phyloP scores from a whole-genome alignment of 1,284 basidiomycete species.

The Cryptococcus floricola region DNA sequence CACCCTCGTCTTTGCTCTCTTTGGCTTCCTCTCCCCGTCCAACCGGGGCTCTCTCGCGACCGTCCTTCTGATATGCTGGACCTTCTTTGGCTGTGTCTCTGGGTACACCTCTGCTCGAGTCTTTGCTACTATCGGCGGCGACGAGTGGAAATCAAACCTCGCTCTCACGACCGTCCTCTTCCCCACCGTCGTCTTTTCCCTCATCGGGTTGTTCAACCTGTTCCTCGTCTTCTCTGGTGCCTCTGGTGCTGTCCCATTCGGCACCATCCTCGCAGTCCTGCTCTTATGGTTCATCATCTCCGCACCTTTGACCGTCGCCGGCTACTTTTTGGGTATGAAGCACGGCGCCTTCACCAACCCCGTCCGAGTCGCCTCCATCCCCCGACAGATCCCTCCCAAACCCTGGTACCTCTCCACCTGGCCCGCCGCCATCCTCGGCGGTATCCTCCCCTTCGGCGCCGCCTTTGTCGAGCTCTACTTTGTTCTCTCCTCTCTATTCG shows the following conservation, averaged over 20 bases:
- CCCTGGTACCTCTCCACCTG: constrained; percentile 78
- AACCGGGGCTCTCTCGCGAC: constrained; percentile 93
- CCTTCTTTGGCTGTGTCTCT: constrained; percentile 84
- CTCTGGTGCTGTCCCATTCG: constrained; percentile 94
- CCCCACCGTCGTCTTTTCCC: constrained; percentile 74
- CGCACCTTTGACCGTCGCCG: constrained; percentile 62
- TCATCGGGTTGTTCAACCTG: constrained; percentile 81
- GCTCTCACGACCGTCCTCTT: constrained; percentile 83
- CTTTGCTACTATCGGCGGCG: constrained; percentile 78
- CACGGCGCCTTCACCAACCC: constrained; percentile 75
- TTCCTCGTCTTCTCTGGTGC: constrained; percentile 80
- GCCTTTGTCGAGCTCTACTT: constrained; percentile 96
- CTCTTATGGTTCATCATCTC: constrained; percentile 95
- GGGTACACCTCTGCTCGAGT: constrained; percentile 85
- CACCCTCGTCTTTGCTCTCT: constrained; percentile 89
- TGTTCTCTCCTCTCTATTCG: constrained; percentile 87
- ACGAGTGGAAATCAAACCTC: constrained; percentile 73
- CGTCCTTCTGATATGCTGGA: constrained; percentile 95
- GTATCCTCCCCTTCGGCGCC: constrained; percentile 89
- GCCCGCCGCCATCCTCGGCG: constrained; percentile 76
- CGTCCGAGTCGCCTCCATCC: constrained; percentile 87
- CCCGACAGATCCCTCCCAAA: constrained; percentile 78
- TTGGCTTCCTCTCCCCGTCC: constrained; percentile 95
- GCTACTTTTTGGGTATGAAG: constrained; percentile 69
- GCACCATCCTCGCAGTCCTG: constrained; percentile 83